phyloP scores from a whole-genome alignment of 352 stramenopile genomes.

The Phytopythium sindhum region DNA sequence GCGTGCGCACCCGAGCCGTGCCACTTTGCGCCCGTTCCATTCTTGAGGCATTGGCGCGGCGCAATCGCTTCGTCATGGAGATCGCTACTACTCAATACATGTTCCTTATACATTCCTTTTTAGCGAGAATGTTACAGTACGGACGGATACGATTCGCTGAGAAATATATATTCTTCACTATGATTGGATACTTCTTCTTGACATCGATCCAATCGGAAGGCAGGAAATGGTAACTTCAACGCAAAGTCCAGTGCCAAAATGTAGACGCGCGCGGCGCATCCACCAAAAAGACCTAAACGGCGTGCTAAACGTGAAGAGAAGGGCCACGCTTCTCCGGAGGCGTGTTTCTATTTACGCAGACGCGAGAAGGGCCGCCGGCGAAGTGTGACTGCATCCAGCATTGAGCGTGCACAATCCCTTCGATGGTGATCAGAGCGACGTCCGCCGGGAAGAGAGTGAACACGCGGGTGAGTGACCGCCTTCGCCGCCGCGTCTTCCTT shows the following conservation, averaged over 20 bases:
- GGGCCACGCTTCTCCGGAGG: background rate
- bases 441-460: background rate
- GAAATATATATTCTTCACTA: background rate
- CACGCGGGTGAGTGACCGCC: too few relatives aligned
- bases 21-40: background rate
- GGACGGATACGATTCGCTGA: background rate
- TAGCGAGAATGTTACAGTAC: background rate
- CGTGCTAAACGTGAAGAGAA: background rate
- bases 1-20: background rate
- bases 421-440: background rate
- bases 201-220: background rate
- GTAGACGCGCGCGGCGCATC: background rate
- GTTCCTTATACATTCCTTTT: too few relatives aligned
- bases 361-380: too few relatives aligned
- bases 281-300: too few relatives aligned
- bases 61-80: background rate
- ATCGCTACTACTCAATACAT: too few relatives aligned
- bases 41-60: background rate
- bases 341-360: background rate
- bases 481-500: too few relatives aligned
- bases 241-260: background rate
- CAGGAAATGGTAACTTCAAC: background rate
- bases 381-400: too few relatives aligned
- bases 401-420: background rate
- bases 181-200: background rate